Evolutionary conservation across 2,329 filamentous ascomycete species (phyloP).

Genomic region (Epichloe coenophiala): DNA sequence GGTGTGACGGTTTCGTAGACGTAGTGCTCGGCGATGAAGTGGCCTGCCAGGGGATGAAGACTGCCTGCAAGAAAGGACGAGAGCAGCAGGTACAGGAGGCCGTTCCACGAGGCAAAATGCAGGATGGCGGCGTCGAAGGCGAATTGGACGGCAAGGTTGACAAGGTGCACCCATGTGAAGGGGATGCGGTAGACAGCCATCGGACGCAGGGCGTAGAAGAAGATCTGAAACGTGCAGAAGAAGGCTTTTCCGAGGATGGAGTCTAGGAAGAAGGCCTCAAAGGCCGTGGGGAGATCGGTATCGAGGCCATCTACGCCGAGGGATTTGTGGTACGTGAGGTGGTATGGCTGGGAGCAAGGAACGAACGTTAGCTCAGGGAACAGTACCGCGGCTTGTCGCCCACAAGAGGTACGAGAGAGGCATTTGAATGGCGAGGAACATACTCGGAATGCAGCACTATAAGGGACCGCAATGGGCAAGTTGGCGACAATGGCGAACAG

Average conservation of each 20-base stretch:
- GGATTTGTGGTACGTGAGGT: slow-evolving; percentile 97
- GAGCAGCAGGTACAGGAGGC: slow-evolving; percentile 71
- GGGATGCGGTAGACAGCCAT: slow-evolving; percentile 89
- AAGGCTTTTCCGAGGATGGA: slow-evolving; percentile 94
- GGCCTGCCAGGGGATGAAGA: slow-evolving; percentile 84
- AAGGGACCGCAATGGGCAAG: slow-evolving; percentile 87
- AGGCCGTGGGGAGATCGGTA: slow-evolving; percentile 81
- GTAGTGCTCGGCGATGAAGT: slow-evolving; percentile 98
- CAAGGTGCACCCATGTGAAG: slow-evolving; percentile 68
- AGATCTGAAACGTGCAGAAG: slow-evolving; percentile 97
- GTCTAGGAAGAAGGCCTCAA: slow-evolving; percentile 88
- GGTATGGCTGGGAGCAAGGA: slow-evolving; percentile 55
- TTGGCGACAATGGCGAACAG: slow-evolving; percentile 88
- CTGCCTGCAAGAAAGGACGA: slow-evolving; percentile 90
- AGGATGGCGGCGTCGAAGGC: slow-evolving; percentile 63
- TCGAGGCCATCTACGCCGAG: slow-evolving; percentile 93
- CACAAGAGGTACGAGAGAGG: too few species aligned
- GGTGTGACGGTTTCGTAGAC: slow-evolving; percentile 55
- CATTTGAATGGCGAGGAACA: slow-evolving; percentile 14
- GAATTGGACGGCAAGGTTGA: slow-evolving; percentile 70
- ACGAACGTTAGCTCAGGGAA: background rate
- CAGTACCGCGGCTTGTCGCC: background rate
- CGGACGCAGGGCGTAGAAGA: slow-evolving; percentile 94
- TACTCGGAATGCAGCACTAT: slow-evolving; percentile 88
- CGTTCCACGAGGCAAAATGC: slow-evolving; percentile 42